Conservation (phyloP, 192 early-diverging fungal species). For the Coemansia sp. region DNA sequence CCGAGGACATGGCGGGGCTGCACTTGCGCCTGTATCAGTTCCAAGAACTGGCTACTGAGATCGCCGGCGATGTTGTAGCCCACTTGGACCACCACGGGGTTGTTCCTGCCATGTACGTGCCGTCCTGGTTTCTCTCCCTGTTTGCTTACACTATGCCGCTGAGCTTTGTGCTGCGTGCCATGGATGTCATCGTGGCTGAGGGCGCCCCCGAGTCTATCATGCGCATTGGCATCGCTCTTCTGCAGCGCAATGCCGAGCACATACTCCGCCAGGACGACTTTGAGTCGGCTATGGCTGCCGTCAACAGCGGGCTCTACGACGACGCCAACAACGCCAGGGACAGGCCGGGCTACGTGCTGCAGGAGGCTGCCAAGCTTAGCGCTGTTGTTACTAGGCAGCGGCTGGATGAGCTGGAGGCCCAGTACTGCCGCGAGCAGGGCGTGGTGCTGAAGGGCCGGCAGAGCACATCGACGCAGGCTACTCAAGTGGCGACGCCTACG, state of each 20-base stretch:
- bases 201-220: conserved; percentile 81
- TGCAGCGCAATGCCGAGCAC: conserved; percentile 73
- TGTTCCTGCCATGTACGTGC: conserved; percentile 89
- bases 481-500: neutral
- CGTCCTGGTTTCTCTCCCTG: conserved; percentile 98
- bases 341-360: conserved; percentile 59
- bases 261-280: conserved; percentile 74
- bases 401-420: conserved; percentile 64
- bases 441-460: conserved; percentile 4
- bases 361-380: conserved; percentile 73
- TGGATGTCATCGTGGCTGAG: conserved; percentile 92
- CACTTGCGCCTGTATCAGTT: conserved; percentile 87
- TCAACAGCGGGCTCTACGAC: conserved; percentile 82
- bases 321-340: conserved; percentile 58
- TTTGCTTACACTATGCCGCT: conserved; percentile 97
- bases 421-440: conserved; percentile 34
- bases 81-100: conserved; percentile 87
- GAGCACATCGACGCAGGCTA: conserved; percentile 4
- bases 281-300: conserved; percentile 77
- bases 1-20: conserved; percentile 84
- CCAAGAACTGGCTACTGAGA: conserved; percentile 71
- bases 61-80: conserved; percentile 67
- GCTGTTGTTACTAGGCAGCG: conserved; percentile 64
- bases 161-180: conserved; percentile 86
- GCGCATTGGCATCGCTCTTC: conserved; percentile 80